Conservation (phyloP, 1,139 yeast genomes). For the Sugiyamaella paludigena region DNA sequence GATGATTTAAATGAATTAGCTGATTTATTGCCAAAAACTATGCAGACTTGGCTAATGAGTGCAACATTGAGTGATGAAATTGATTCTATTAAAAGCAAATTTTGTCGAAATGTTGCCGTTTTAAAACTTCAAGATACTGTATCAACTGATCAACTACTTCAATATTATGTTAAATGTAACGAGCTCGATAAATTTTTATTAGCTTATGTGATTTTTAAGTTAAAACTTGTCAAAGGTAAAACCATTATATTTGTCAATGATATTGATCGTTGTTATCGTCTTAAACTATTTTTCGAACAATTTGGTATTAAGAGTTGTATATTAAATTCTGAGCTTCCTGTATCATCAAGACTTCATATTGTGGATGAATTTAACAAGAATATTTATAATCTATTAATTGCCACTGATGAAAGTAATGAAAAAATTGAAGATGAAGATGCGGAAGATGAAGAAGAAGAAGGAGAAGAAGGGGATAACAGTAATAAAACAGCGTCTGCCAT, state of each 20-base stretch:
- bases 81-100: constrained; percentile 66
- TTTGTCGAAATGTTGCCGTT: constrained; percentile 84
- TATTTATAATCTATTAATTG: constrained; percentile 82
- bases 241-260: constrained; percentile 88
- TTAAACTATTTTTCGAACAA: constrained; percentile 88
- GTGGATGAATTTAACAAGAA: constrained; percentile 94
- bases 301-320: constrained; percentile 90
- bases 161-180: constrained; percentile 79
- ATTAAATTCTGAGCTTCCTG: constrained; percentile 87
- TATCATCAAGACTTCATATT: constrained; percentile 88
- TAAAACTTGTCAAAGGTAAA: constrained; percentile 86
- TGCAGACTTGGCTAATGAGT: constrained; percentile 93
- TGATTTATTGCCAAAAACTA: constrained; percentile 60
- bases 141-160: constrained; percentile 50
- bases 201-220: constrained; percentile 87
- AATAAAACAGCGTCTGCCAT: not conserved
- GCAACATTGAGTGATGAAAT: constrained; percentile 92
- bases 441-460: constrained; percentile 30
- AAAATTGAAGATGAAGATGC: constrained; percentile 48
- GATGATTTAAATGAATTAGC: constrained; percentile 72
- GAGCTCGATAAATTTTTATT: constrained; percentile 91
- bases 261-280: constrained; percentile 91
- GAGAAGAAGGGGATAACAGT: constrained; percentile 19
- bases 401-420: constrained; percentile 82
- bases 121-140: constrained; percentile 55